Base-by-base conservation (phyloP, 768 basidiomycete species). In the Russula sp. region DNA sequence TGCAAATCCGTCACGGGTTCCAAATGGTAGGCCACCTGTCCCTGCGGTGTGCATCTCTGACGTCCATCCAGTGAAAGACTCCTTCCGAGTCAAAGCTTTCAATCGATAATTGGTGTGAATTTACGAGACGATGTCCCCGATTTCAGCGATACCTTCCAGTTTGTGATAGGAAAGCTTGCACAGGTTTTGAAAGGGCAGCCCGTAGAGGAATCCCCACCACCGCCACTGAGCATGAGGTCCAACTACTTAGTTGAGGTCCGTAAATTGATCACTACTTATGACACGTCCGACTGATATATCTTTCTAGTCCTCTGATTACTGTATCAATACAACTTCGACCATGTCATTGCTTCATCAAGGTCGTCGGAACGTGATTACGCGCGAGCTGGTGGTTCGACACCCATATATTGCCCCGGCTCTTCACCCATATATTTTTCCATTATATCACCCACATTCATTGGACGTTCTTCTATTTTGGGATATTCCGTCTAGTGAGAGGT, bases 401-500 rank as follows among this genome's bases (percentile, higher is more conserved):
- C 80, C 83, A 0, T 79, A 88, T 59, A 85, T 96, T 38, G 81
- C 89, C 0, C 54, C 74, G 11, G 52, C 72, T 2, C 79, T 80
- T 0, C 78, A 84, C 69, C 77, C 81, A 0, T 72, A 73, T 36
- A 82, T 94, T 53, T 98, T 97, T 73, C 92, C 94, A 2, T 80
- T 97, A 4, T 86, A 89, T 75, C 82, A 89, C 67, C 90, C 93
- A 0, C 73, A 80, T 24, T 79, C 86, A 7, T 76, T 94, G 49
- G 90, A 94, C 72, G 69, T 94, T 51, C 67, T 90, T 62, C 68
- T 96, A 50, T 87, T 84, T 73, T 98, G 92, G 91, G 81, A 84
- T 59, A 79, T 92, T 24, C 80, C 86, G 0, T 76, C 79, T 8
- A 79, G 85, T 62, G 72, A 78, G 36, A 85, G 87, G 11, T 78